Evolutionary conservation across 352 stramenopile species (phyloP).

Genomic region (Phytopythium litorale): DNA sequence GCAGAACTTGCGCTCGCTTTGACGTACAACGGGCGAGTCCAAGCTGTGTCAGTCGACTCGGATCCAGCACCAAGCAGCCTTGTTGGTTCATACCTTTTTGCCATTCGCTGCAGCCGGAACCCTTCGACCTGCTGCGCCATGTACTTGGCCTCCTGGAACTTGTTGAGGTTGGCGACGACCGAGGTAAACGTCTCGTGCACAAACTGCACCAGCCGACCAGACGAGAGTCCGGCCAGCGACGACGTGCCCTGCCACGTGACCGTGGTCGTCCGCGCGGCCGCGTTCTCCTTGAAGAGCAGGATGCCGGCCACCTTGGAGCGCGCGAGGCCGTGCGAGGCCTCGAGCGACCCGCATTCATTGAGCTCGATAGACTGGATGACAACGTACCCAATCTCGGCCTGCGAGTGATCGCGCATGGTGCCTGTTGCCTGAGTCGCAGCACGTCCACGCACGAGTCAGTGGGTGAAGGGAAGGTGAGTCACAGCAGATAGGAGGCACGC

Average conservation of each 20-base stretch:
- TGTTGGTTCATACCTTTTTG: constrained; percentile 28
- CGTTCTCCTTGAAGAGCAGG: constrained; percentile 53
- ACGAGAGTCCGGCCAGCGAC: constrained; percentile 31
- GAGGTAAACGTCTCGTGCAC: constrained; percentile 61
- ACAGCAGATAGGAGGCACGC: not conserved
- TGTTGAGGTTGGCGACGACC: constrained; percentile 48
- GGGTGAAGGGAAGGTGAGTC: not conserved
- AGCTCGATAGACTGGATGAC: constrained; percentile 59
- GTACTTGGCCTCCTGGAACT: constrained; percentile 54
- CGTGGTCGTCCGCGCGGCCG: constrained; percentile 30
- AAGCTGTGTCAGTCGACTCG: constrained; percentile 6
- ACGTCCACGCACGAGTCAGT: not conserved
- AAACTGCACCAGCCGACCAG: constrained; percentile 39
- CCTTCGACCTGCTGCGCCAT: constrained; percentile 52
- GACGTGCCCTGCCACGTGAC: constrained; percentile 60
- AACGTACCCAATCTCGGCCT: constrained; percentile 48
- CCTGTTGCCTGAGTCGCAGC: constrained; percentile 32
- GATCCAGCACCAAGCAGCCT: constrained; percentile 4
- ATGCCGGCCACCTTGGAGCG: constrained; percentile 53
- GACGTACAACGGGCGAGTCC: not conserved
- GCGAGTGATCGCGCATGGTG: constrained; percentile 35
- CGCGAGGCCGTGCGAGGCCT: constrained; percentile 41
- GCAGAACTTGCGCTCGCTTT: constrained; percentile 55
- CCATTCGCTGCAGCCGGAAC: constrained; percentile 33
- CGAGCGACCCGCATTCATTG: constrained; percentile 46